These are phyloP conservation scores for Fusarium sp. DNA, from an alignment of 2,329 filamentous ascomycete genomes.

Conservation along the genomic window DNA sequence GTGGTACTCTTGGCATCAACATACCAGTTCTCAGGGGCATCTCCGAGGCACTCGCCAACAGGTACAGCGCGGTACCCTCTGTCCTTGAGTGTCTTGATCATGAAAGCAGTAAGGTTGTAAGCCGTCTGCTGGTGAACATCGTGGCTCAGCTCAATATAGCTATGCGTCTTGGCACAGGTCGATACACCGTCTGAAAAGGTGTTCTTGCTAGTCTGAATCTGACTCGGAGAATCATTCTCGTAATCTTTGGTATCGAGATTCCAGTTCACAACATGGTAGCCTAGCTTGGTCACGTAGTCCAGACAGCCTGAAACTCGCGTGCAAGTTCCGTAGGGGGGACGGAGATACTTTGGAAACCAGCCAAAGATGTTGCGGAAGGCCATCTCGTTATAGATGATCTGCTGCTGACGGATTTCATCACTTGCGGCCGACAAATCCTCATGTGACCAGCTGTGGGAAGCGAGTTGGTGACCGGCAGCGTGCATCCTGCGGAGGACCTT, in stretches of 20 bases:
- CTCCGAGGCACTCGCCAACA: constrained; percentile 70
- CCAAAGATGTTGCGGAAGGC: constrained; percentile 59
- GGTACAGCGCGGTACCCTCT: constrained; percentile 64
- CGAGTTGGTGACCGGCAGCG: constrained; percentile 60
- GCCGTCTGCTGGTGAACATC: constrained; percentile 65
- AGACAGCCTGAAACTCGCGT: constrained; percentile 55
- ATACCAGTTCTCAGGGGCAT: constrained; percentile 67
- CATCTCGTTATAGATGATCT: constrained; percentile 62
- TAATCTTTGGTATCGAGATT: constrained; percentile 74
- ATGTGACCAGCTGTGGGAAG: constrained; percentile 63
- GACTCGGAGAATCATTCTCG: constrained; percentile 63
- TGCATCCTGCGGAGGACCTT: constrained; percentile 58
- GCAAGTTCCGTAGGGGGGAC: constrained; percentile 61
- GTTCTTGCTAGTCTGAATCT: constrained; percentile 63
- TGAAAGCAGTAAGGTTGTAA: constrained; percentile 57
- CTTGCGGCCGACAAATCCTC: constrained; percentile 55
- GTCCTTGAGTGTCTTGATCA: constrained; percentile 58
- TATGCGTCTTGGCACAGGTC: constrained; percentile 39
- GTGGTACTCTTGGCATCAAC: constrained; percentile 49
- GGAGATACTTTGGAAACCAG: constrained; percentile 59
- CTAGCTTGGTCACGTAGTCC: constrained; percentile 56
- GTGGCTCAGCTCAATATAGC: constrained; percentile 67
- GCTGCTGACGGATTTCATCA: constrained; percentile 51
- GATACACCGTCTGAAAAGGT: constrained; percentile 56
- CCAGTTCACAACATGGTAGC: constrained; percentile 70